Evolutionary conservation across 2,329 filamentous ascomycete species (phyloP).

Genomic region (Aspergillus phoenicis): DNA sequence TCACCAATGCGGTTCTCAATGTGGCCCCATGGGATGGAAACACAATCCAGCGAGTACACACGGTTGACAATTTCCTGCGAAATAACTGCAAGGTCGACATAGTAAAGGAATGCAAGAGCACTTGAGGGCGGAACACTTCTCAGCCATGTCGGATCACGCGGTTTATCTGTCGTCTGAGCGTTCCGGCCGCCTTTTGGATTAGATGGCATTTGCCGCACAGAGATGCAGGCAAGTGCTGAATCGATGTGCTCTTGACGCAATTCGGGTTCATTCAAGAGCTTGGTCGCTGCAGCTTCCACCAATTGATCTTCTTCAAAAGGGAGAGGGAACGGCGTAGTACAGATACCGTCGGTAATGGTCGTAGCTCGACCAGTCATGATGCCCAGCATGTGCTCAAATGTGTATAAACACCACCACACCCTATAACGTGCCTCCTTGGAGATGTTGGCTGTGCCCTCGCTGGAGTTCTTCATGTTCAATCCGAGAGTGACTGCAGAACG

Average conservation of each 20-base stretch:
- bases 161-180: slow-evolving; percentile 24
- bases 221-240: slow-evolving; percentile 33
- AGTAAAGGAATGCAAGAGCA: slow-evolving; percentile 43
- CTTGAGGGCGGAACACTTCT: slow-evolving; percentile 37
- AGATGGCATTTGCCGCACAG: slow-evolving; percentile 34
- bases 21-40: slow-evolving; percentile 43
- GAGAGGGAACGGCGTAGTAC: slow-evolving; percentile 46
- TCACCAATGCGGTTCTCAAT: slow-evolving; percentile 45
- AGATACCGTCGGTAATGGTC: slow-evolving; percentile 47
- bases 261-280: slow-evolving; percentile 34
- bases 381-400: slow-evolving; percentile 48
- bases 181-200: slow-evolving; percentile 34
- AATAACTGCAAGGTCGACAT: slow-evolving; percentile 44
- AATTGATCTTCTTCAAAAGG: slow-evolving; percentile 46
- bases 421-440: slow-evolving; percentile 50
- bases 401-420: slow-evolving; percentile 51
- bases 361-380: slow-evolving; percentile 51
- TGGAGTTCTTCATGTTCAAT: slow-evolving; percentile 49
- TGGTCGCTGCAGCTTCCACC: slow-evolving; percentile 34
- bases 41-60: slow-evolving; percentile 45
- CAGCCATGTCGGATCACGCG: slow-evolving; percentile 37
- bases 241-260: slow-evolving; percentile 39
- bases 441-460: slow-evolving; percentile 38
- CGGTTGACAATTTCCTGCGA: slow-evolving; percentile 45
- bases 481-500: slow-evolving; percentile 48